Conservation (phyloP, 148 eudicot genomes). For the Diospyros lotus region DNA sequence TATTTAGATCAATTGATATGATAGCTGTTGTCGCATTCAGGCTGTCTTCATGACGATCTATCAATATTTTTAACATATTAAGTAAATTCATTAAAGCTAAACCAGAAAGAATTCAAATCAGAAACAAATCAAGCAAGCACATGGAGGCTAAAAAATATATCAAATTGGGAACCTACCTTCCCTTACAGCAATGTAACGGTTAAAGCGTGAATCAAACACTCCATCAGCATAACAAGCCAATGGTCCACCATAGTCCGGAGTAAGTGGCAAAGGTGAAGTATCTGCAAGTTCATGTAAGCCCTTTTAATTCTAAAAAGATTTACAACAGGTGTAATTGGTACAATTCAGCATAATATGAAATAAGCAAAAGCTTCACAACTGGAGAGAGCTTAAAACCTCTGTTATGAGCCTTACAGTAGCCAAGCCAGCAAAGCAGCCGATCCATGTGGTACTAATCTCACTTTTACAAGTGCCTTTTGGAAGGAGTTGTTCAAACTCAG, state of each 20-base stretch:
- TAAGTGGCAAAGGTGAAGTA: conserved; percentile 50
- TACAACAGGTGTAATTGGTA: neutral
- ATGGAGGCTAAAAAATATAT: neutral
- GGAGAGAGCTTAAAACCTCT: neutral
- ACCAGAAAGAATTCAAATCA: neutral
- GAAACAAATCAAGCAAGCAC: neutral
- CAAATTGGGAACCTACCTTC: conserved; percentile 47
- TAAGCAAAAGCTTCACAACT: neutral
- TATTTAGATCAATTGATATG: conserved; percentile 43
- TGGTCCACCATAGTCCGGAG: conserved; percentile 77
- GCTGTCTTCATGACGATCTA: conserved; percentile 67
- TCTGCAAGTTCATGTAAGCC: conserved; percentile 25
- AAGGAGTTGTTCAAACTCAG: too few relatives aligned
- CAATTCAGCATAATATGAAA: neutral
- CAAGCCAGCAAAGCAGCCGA: too few relatives aligned
- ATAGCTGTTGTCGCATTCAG: conserved; percentile 63
- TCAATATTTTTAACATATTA: conserved; percentile 9
- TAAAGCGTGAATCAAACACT: conserved; percentile 54
- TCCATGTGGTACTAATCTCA: too few relatives aligned
- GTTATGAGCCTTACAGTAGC: too few relatives aligned
- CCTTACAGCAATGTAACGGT: conserved; percentile 56
- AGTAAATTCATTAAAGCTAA: neutral
- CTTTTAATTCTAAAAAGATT: neutral
- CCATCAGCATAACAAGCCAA: conserved; percentile 71
- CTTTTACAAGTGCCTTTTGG: too few relatives aligned